Base-by-base conservation (phyloP, 148 eudicot genomes). In the Limonium bicolor region DNA sequence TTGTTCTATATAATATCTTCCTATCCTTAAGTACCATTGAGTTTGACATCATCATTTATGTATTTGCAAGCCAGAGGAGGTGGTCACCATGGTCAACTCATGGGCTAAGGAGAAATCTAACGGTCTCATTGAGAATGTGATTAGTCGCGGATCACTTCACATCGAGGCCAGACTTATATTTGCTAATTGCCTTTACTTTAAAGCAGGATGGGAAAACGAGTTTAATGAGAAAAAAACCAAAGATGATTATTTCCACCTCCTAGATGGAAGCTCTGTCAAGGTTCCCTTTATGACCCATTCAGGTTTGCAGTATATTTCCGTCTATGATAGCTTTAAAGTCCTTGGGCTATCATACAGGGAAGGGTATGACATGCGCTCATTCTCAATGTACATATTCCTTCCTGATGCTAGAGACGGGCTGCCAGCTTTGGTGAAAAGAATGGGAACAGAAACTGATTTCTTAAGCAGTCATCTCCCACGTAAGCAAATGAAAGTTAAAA, bases 101-200 rank as follows among this genome's bases (percentile, higher is more conserved):
- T 40, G 44, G 44, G 44, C 13, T 4, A 15, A 7, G 23, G 44
- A 20, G 4, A 18, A 40, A 40, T 19, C 44, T 7, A 73, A 32
- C 51, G 96, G 86, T 36, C 80, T 76, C 38, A 71, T 87, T 38
- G 74, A 64, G 49, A 82, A 76, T 14, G 42, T 87, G 24, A 82
- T 87, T 42, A 76, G 83, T 46, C 44, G 68, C 19, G 86, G 80
- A 7, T 18, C 22, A 9, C 1, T 40, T 1, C 11, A 6, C 5
- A 0, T 1, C 4, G 4, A 0, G 4, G 12, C 5, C 44, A 40
- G 22, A 15, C 23, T 40, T 14, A 19, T 38, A 21, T 13, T 82
- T 56, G 75, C 94, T 18, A 87, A 82, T 50, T 88, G 85, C 1
- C 41, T 87, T 16, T 87, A 87, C 58, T 87, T 78, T 48, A 87